Evolutionary conservation across 495 filamentous ascomycete genomes (phyloP).

Genomic region (Sordaria brevicollis): DNA sequence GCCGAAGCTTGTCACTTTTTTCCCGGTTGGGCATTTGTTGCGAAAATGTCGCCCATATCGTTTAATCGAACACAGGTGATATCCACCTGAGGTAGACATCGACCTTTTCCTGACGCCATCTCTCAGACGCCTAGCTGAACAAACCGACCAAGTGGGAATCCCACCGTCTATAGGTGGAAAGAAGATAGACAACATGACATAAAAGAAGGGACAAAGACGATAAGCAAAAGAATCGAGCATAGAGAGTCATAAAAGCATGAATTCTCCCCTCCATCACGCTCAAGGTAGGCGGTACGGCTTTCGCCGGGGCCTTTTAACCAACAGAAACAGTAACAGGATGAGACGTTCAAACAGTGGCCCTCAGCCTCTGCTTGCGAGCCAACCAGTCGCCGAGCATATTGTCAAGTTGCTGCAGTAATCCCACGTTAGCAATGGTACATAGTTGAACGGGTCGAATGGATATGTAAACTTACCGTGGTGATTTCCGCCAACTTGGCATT

Average conservation of each 20-base stretch:
- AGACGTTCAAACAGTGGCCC: conserved; percentile 28
- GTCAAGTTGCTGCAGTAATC: conserved; percentile 52
- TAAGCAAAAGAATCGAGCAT: neutral
- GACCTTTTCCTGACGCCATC: neutral
- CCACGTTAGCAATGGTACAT: conserved; percentile 11
- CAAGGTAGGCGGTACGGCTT: neutral
- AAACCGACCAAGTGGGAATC: neutral
- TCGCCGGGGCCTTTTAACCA: neutral
- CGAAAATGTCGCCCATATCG: neutral
- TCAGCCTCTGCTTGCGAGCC: conserved; percentile 48
- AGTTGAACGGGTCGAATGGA: conserved; percentile 1
- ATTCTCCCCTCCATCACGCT: neutral
- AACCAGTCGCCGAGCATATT: conserved; percentile 78
- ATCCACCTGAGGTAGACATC: neutral
- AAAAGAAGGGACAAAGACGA: neutral
- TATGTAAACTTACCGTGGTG: conserved; percentile 46
- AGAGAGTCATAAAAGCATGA: neutral
- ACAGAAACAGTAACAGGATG: neutral
- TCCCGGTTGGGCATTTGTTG: neutral
- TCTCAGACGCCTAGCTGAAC: neutral
- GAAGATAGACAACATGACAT: neutral
- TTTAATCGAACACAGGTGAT: neutral
- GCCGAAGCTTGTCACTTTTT: neutral
- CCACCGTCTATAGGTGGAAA: neutral
- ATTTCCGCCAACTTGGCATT: conserved; percentile 74